Conservation (phyloP, 805 yeast genomes). For the Candida nanaspora region DNA sequence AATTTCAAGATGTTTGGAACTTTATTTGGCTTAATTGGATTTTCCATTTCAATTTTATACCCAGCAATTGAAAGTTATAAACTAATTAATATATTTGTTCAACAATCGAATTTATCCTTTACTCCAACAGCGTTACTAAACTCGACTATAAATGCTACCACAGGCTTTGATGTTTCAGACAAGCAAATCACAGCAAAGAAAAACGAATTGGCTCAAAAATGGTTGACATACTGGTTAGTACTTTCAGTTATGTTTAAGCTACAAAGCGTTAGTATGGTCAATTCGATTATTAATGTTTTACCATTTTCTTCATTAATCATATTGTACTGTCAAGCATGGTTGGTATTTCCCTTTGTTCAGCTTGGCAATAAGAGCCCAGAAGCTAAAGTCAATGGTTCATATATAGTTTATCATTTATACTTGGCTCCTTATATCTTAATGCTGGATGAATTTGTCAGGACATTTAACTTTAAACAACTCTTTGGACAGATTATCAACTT, state of each 20-base stretch:
- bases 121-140: background rate
- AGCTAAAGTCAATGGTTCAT: conserved; percentile 4
- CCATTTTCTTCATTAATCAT: conserved; percentile 51
- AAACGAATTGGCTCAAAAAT: conserved; percentile 8
- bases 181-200: conserved; percentile 1
- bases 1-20: conserved; percentile 20
- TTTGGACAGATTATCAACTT: conserved; percentile 3
- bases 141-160: background rate
- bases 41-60: conserved; percentile 32
- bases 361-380: background rate
- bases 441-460: conserved; percentile 2
- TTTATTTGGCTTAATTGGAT: conserved; percentile 26
- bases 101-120: background rate
- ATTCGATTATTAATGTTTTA: conserved; percentile 37
- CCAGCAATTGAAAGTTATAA: conserved; percentile 29
- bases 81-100: background rate
- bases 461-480: conserved; percentile 6
- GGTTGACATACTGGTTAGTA: conserved; percentile 66
- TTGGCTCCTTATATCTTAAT: conserved; percentile 1
- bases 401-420: conserved; percentile 7
- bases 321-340: conserved; percentile 49
- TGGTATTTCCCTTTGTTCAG: conserved; percentile 39
- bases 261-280: conserved; percentile 9
- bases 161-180: background rate
- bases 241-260: conserved; percentile 30